A percentile compares a stretch with the other conserved stretches of the same genome.
Conservation (phyloP, 345 rosid genomes). For the Nephelium lappaceum region DNA sequence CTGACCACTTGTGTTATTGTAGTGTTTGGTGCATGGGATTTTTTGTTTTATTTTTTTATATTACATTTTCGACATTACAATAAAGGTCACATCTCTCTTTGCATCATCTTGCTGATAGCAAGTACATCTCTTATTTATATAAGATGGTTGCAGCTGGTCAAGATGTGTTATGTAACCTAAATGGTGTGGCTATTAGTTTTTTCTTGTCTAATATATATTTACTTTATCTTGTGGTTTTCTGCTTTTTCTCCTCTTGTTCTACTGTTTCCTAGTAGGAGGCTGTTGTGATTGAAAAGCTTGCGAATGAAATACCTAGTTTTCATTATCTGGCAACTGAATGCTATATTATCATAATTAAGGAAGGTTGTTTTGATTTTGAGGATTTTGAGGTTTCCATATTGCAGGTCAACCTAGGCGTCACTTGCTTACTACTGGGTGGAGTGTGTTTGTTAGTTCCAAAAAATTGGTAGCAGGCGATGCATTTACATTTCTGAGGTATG, state of each 20-base stretch:
- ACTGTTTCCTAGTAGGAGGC: background rate
- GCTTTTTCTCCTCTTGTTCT: background rate
- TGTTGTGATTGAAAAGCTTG: background rate
- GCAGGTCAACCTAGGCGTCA: conserved; percentile 99
- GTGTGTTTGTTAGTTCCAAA: conserved; percentile 98
- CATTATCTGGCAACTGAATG: background rate
- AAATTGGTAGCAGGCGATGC: conserved; percentile 99
- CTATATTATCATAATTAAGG: background rate
- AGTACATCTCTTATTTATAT: background rate
- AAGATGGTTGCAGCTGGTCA: background rate
- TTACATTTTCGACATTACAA: background rate
- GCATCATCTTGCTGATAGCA: background rate
- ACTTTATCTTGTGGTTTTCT: background rate
- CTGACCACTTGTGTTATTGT: background rate
- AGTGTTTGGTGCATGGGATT: background rate
- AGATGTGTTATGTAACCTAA: background rate
- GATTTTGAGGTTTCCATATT: conserved; percentile 19
- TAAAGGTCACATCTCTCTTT: background rate
- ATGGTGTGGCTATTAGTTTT: background rate
- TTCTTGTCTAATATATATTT: background rate
- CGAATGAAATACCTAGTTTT: background rate
- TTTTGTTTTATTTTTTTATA: background rate
- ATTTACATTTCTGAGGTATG: conserved; percentile 93
- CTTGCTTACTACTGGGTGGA: conserved; percentile 99
- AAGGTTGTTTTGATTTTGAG: conserved; percentile 1